These are phyloP conservation scores for Trametes pubescens DNA, from an alignment of 1,284 basidiomycete genomes.

Conservation along the genomic window DNA sequence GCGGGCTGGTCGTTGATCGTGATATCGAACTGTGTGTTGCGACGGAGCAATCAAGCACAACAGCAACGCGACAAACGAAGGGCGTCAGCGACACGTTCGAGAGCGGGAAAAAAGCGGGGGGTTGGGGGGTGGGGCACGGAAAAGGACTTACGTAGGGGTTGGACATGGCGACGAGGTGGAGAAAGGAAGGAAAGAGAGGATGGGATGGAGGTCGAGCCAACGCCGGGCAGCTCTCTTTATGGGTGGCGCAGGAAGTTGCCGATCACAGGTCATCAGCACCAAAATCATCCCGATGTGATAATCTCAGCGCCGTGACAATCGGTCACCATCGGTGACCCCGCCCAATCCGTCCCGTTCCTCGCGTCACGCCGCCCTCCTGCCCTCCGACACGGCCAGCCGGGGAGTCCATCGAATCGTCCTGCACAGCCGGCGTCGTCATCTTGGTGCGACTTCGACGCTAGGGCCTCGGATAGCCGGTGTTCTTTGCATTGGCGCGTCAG, in stretches of 20 bases:
- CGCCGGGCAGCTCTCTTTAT: conserved; percentile 37
- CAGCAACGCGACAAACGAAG: background rate
- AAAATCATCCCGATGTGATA: conserved; percentile 40
- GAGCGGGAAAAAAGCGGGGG: background rate
- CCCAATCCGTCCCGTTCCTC: conserved; percentile 12
- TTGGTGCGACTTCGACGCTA: background rate
- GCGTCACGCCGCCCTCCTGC: background rate
- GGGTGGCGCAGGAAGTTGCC: conserved; percentile 40
- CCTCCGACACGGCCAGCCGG: background rate
- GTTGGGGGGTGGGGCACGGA: background rate
- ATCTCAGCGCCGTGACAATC: conserved; percentile 44
- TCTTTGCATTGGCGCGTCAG: background rate
- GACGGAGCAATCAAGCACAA: conserved; percentile 7
- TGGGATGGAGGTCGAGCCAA: conserved; percentile 24
- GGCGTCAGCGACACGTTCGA: conserved; percentile 11
- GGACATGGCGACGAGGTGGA: conserved; percentile 44
- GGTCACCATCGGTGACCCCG: conserved; percentile 40
- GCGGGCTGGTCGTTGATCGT: conserved; percentile 59
- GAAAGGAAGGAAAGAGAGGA: conserved; percentile 28
- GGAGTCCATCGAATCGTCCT: background rate
- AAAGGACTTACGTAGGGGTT: conserved; percentile 57
- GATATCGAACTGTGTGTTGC: conserved; percentile 59
- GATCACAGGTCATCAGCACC: conserved; percentile 43
- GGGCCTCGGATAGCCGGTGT: background rate
- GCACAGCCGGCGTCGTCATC: conserved; percentile 11